A percentile compares a stretch with the other conserved stretches of the same genome.
Evolutionary conservation across 2,329 filamentous ascomycete genomes (phyloP).

Genomic region (Fonsecaea multimorphosa): DNA sequence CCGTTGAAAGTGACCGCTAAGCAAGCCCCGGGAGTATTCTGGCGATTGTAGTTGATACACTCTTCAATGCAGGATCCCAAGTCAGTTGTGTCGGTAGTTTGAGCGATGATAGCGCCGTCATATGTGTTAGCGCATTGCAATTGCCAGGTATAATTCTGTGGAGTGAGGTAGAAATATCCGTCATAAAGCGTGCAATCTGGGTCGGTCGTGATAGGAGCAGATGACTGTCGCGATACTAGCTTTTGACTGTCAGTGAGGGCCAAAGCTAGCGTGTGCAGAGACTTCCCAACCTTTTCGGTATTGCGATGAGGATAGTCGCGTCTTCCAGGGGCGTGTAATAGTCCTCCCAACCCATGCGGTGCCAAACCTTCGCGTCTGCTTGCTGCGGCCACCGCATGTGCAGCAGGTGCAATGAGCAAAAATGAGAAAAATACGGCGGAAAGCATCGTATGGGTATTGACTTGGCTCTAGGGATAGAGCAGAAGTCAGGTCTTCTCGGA

Average conservation of each 20-base stretch:
- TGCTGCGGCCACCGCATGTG: neutral
- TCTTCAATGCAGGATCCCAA: conserved; percentile 27
- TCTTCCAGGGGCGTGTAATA: conserved; percentile 12
- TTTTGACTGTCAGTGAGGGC: conserved; percentile 11
- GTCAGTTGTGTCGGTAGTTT: conserved; percentile 17
- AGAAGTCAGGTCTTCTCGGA: neutral
- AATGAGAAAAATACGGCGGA: conserved; percentile 9
- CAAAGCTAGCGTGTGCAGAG: neutral
- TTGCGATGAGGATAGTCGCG: neutral
- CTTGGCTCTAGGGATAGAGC: neutral
- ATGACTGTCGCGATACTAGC: conserved; percentile 18
- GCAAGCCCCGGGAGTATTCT: conserved; percentile 24
- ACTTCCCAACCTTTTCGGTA: conserved; percentile 6
- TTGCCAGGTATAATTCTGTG: conserved; percentile 33
- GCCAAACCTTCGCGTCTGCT: neutral
- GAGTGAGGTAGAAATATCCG: conserved; percentile 32
- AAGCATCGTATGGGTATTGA: conserved; percentile 16
- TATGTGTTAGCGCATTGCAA: conserved; percentile 33
- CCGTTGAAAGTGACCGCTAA: conserved; percentile 30
- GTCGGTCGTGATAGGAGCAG: conserved; percentile 25
- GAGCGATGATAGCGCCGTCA: conserved; percentile 22
- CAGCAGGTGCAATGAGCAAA: conserved; percentile 1
- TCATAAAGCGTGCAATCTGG: conserved; percentile 31
- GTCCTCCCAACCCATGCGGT: conserved; percentile 9
- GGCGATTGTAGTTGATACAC: conserved; percentile 29